These are phyloP conservation scores for Zizania palustris DNA, from an alignment of 202 grass and related monocot genomes.

Conservation along the genomic window DNA sequence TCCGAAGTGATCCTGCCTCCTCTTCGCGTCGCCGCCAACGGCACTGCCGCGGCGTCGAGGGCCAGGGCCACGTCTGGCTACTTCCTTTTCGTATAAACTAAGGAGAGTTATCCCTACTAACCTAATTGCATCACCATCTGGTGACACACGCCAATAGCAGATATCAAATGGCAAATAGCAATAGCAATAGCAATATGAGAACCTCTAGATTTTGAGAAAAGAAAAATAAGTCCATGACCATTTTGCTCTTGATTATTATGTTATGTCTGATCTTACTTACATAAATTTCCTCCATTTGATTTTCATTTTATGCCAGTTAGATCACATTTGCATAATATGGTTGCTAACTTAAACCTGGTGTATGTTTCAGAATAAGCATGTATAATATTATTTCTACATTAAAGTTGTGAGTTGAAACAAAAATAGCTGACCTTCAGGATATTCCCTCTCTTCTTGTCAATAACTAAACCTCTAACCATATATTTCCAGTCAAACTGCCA, in stretches of 20 bases:
- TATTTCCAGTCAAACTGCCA: constrained; percentile 99
- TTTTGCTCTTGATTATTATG: not conserved
- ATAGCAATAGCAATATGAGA: constrained; percentile 7
- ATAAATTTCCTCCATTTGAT: constrained; percentile 16
- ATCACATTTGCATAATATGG: constrained; percentile 4
- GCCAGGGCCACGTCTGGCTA: no score
- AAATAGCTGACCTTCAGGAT: constrained; percentile 84
- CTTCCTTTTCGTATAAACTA: no score
- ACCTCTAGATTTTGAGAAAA: constrained; percentile 16
- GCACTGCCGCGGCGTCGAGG: no score
- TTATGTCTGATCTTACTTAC: not conserved
- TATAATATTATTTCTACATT: constrained; percentile 23
- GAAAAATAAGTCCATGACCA: constrained; percentile 2
- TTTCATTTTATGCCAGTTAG: not conserved
- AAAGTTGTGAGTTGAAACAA: constrained; percentile 5
- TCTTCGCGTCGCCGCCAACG: no score
- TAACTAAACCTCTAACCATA: constrained; percentile 95
- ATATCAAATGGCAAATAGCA: constrained; percentile 28
- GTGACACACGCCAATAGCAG: no score
- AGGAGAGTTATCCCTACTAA: no score
- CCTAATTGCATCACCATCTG: no score
- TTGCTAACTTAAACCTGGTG: not conserved
- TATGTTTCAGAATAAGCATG: not conserved
- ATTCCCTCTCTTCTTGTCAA: constrained; percentile 99
- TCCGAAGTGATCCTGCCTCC: no score